These are phyloP conservation scores for Citrus medica DNA, from an alignment of 345 rosid species.

Conservation along the genomic window DNA sequence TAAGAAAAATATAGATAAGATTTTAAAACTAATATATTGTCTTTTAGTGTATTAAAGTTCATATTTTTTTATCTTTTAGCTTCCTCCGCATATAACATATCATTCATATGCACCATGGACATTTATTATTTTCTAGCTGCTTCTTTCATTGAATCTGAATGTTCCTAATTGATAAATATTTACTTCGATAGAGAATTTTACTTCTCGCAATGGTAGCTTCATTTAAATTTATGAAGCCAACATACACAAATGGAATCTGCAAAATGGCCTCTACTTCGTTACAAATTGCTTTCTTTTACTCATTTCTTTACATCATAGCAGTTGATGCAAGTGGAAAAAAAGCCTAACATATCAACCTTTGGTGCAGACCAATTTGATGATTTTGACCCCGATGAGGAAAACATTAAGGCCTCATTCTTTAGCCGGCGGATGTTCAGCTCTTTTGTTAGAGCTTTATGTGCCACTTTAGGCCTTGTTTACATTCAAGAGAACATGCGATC, in stretches of 20 bases:
- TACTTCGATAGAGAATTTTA: constrained; percentile 61
- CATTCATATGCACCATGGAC: too few species aligned
- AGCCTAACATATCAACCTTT: constrained; percentile 88
- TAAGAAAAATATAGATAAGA: too few species aligned
- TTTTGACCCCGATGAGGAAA: constrained; percentile 51
- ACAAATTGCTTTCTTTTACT: constrained; percentile 65
- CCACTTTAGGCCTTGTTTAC: constrained; percentile 80
- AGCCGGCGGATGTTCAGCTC: constrained; percentile 97
- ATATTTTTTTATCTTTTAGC: too few species aligned
- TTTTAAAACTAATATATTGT: accelerated
- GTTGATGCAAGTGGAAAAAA: constrained; percentile 86
- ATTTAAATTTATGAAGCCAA: constrained; percentile 56
- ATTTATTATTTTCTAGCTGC: too few species aligned
- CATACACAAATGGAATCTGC: constrained; percentile 59
- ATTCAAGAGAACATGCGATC: constrained; percentile 83
- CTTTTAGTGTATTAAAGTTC: too few species aligned
- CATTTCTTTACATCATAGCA: constrained; percentile 70
- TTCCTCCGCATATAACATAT: too few species aligned
- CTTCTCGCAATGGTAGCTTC: constrained; percentile 71
- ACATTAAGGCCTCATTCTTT: constrained; percentile 76
- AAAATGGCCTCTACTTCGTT: constrained; percentile 54
- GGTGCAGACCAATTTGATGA: constrained; percentile 96
- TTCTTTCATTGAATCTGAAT: too few species aligned
- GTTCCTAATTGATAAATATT: too few species aligned
- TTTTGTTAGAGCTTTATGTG: constrained; percentile 66